Percentiles rank a stretch among this genome's conserved stretches.
phyloP scores from a whole-genome alignment of 306 rosid genomes.

The Potentilla sterilis region DNA sequence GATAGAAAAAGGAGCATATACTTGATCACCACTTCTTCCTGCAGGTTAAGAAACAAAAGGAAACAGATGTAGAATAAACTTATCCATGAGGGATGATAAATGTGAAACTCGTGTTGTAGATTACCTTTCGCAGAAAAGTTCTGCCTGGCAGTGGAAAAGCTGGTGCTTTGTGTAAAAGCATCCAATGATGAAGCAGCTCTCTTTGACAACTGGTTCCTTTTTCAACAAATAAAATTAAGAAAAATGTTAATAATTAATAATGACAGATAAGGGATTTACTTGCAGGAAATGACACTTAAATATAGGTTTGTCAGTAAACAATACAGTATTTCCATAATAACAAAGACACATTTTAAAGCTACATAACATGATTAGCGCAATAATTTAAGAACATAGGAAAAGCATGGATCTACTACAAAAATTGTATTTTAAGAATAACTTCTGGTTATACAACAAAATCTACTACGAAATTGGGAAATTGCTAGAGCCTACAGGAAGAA shows the following conservation, averaged over 20 bases:
- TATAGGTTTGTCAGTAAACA: neutral
- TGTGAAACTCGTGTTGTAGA: constrained; percentile 11
- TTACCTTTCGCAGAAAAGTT: constrained; percentile 56
- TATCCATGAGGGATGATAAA: neutral
- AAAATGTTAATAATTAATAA: neutral
- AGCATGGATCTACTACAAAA: neutral
- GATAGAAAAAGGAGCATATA: constrained; percentile 64
- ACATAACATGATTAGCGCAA: neutral
- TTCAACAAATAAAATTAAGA: constrained; percentile 7
- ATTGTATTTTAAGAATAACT: neutral
- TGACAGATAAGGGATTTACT: neutral
- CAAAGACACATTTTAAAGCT: neutral
- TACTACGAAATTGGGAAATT: neutral
- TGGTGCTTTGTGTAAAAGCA: constrained; percentile 31
- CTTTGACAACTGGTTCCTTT: constrained; percentile 45
- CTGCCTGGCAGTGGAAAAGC: constrained; percentile 45
- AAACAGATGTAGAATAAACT: neutral
- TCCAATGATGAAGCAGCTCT: constrained; percentile 22
- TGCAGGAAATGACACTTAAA: neutral
- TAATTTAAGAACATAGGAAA: neutral
- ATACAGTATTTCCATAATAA: neutral
- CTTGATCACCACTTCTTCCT: constrained; percentile 45
- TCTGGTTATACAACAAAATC: too few species aligned
- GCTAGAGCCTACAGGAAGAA: neutral
- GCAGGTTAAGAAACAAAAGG: constrained; percentile 27